Evolutionary conservation across 331 rosid genomes (phyloP), one percentile per base, ranked within the genome.

Genomic region (Pyrus hybrid): DNA sequence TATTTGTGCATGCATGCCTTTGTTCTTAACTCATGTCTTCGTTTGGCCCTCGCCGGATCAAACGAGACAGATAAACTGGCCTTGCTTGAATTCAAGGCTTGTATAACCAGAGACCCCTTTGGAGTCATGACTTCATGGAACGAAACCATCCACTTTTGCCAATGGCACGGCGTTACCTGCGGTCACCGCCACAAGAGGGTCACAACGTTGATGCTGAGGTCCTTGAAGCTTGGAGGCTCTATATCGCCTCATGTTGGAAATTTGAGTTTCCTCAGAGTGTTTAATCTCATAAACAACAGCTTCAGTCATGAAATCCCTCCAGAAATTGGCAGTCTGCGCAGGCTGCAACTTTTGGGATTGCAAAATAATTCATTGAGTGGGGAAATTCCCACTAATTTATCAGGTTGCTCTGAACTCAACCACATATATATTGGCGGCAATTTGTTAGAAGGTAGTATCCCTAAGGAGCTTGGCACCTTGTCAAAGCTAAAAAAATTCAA

Each of bases 361-460:
- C 2, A 26, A 1, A 26, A 26, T 26, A 26, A 26, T 2, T 26
- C 28, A 26, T 2, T 26, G 28, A 26, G 28, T 26, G 28, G 28
- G 2, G 28, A 70, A 70, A 49, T 70, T 70, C 74, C 74, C 5
- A 7, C 35, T 22, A 49, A 49, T 13, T 2, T 70, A 1, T 70
- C 45, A 7, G 5, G 2, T 49, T 49, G 73, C 2, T 11, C 14
- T 16, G 1, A 70, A 4, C 74, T 70, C n/a, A 8, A 23, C 28
- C 2, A 0, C 3, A 4, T 70, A 17, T 3, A 0, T 25, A 0
- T 70, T 0, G 10, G 2, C 16, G 0, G 0, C 0, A 70, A 70
- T 58, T 58, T 6, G 13, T 14, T 58, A 5, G 29, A 1, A 1
- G 63, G 29, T 1, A 21, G 29, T 9, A 58, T 58, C 2, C 63